Percentiles rank a stretch among this genome's conserved stretches.
Conservation (phyloP, 768 basidiomycete species). For the Leccinum barrowsii region DNA sequence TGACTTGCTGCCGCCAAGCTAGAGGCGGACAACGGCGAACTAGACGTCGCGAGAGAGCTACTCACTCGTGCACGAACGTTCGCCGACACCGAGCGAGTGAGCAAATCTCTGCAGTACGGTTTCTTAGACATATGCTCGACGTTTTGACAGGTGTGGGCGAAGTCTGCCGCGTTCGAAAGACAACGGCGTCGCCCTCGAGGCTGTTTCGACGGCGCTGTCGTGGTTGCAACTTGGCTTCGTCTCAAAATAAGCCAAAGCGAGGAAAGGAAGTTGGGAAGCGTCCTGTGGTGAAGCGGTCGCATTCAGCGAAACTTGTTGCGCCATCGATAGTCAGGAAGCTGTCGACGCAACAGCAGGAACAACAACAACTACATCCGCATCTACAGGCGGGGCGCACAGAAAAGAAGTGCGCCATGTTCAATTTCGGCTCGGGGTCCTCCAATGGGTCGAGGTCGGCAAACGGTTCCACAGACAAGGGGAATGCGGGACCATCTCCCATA, state of each 20-base stretch:
- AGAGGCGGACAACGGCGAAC: no score
- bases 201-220: no score
- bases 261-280: slow-evolving; percentile 33
- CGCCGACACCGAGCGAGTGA: no score
- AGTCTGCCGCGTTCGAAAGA: no score
- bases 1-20: no score
- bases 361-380: not conserved
- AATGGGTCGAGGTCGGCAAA: slow-evolving; percentile 37
- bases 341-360: slow-evolving; percentile 23
- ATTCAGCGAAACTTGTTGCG: slow-evolving; percentile 29
- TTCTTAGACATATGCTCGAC: no score
- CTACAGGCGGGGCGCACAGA: slow-evolving; percentile 13
- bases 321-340: slow-evolving; percentile 28
- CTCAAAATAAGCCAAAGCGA: slow-evolving; percentile 25
- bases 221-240: no score
- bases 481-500: slow-evolving; percentile 4
- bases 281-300: slow-evolving; percentile 24
- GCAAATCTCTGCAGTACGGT: no score
- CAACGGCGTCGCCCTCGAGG: no score
- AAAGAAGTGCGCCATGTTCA: slow-evolving; percentile 41
- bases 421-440: slow-evolving; percentile 59
- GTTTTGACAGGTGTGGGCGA: no score
- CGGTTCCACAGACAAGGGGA: slow-evolving; percentile 20
- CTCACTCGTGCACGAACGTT: no score
- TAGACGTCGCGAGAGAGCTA: no score